A percentile compares a stretch with the other conserved stretches of the same genome.
Evolutionary conservation across 345 rosid genomes (phyloP).

Genomic region (Melaleuca quinquenervia): DNA sequence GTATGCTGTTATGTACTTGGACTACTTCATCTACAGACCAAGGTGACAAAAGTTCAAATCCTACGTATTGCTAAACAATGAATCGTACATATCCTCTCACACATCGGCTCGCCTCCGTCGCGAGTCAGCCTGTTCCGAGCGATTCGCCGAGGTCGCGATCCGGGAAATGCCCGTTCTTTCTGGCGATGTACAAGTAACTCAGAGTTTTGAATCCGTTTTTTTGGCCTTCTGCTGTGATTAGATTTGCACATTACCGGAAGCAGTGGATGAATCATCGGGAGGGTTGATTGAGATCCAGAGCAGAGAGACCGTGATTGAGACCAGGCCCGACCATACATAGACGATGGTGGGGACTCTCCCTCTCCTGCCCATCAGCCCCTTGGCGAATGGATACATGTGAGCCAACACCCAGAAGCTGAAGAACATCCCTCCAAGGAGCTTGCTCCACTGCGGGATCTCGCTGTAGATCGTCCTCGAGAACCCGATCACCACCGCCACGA

Average conservation of each 20-base stretch:
- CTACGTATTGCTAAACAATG: neutral
- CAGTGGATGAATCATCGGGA: conserved; percentile 29
- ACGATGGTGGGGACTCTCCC: conserved; percentile 82
- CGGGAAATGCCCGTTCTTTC: neutral
- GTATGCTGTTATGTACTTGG: neutral
- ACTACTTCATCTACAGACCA: neutral
- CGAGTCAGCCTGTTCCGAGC: neutral
- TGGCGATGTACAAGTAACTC: neutral
- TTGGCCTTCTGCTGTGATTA: conserved; percentile 16
- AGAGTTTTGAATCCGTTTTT: neutral
- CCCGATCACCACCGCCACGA: conserved; percentile 63
- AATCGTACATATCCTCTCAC: neutral
- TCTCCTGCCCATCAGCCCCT: conserved; percentile 80
- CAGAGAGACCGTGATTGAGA: conserved; percentile 62
- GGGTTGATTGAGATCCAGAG: conserved; percentile 73
- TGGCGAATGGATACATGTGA: conserved; percentile 77
- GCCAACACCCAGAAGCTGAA: conserved; percentile 88
- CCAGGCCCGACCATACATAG: conserved; percentile 71
- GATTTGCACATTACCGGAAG: conserved; percentile 9
- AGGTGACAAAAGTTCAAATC: neutral
- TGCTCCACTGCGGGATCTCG: conserved; percentile 82
- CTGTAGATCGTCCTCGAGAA: conserved; percentile 62
- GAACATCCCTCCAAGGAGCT: conserved; percentile 71
- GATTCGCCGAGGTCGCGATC: neutral
- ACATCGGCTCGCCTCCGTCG: neutral